Evolutionary conservation across 257 asterid species (phyloP).

Genomic region (Cruciata laevipes): DNA sequence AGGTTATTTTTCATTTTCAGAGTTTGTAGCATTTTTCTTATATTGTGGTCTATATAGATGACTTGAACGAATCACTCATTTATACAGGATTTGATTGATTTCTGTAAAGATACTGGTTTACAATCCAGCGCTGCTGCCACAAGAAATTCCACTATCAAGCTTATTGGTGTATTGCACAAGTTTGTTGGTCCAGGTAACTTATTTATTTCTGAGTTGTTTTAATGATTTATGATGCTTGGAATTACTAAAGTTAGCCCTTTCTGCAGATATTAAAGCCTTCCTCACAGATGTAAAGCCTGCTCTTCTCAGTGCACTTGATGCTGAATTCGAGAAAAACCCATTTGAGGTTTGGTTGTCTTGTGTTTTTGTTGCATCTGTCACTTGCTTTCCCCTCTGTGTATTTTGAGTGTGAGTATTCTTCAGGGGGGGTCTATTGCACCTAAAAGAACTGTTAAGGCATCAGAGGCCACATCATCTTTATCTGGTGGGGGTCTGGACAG

Average conservation of each 20-base stretch:
- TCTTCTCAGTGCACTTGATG: slow-evolving; percentile 91
- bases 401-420: slow-evolving; percentile 15
- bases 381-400: slow-evolving; percentile 11
- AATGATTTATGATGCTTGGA: slow-evolving; percentile 16
- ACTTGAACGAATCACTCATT: neutral
- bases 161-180: slow-evolving; percentile 82
- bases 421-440: slow-evolving; percentile 83
- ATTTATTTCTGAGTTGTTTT: slow-evolving; percentile 15
- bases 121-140: slow-evolving; percentile 99
- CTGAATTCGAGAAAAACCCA: slow-evolving; percentile 94
- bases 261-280: slow-evolving; percentile 85
- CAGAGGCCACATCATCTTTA: slow-evolving; percentile 46
- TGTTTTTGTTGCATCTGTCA: slow-evolving; percentile 3
- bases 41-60: neutral
- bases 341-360: slow-evolving; percentile 53
- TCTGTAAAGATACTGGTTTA: slow-evolving; percentile 92
- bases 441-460: slow-evolving; percentile 63
- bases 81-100: slow-evolving; percentile 85
- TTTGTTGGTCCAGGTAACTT: slow-evolving; percentile 95
- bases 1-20: slow-evolving; percentile 37
- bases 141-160: slow-evolving; percentile 86
- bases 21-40: neutral
- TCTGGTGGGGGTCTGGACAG: slow-evolving; percentile 70
- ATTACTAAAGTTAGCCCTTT: slow-evolving; percentile 22
- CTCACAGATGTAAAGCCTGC: slow-evolving; percentile 96